Conservation (phyloP, 257 asterid genomes). For the Jaltomata sinuosa region DNA sequence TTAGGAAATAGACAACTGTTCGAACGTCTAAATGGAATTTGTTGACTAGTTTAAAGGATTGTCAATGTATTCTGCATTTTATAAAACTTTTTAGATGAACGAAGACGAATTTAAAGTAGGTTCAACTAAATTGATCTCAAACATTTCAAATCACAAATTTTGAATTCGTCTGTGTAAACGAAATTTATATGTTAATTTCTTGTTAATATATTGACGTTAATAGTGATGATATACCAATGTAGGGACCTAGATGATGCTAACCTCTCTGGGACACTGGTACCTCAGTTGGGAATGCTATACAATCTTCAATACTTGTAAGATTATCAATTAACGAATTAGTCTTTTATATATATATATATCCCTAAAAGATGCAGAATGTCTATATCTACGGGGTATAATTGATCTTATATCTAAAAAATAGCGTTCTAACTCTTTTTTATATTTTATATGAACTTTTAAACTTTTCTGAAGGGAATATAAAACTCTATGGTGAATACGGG, state of each 20-base stretch:
- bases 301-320: slow-evolving; percentile 41
- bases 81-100: neutral
- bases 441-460: no score
- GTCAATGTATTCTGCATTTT: neutral
- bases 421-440: no score
- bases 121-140: neutral
- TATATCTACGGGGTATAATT: no score
- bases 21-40: neutral
- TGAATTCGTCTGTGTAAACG: neutral
- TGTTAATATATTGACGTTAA: neutral
- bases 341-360: neutral
- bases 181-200: neutral
- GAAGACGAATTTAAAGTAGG: neutral
- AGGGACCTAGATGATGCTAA: slow-evolving; percentile 36
- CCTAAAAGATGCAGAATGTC: no score
- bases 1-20: fast-evolving
- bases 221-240: neutral
- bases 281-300: slow-evolving; percentile 17
- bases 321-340: neutral
- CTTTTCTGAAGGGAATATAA: no score
- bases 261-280: slow-evolving; percentile 25
- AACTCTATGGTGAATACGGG: no score
- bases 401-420: no score
- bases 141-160: neutral
- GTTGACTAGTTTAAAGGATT: neutral